These are phyloP conservation scores for Fragilaria radians DNA, from an alignment of 108 stramenopile genomes.

Conservation along the genomic window DNA sequence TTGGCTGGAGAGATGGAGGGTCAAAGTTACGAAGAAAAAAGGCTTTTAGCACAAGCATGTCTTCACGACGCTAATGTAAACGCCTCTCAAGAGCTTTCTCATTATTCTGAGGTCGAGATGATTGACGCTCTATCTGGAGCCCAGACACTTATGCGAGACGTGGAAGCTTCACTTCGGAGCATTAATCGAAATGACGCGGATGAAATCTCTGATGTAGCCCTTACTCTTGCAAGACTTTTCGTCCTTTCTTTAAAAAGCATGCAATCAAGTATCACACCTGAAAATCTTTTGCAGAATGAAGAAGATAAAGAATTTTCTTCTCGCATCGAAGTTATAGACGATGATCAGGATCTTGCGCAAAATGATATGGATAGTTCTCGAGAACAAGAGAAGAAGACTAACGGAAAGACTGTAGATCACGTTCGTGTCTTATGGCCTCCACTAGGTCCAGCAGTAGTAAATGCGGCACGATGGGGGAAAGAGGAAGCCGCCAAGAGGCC, in stretches of 20 bases:
- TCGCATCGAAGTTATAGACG: slow-evolving; percentile 38
- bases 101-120: slow-evolving; percentile 31
- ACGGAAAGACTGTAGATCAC: slow-evolving; percentile 20
- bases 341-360: slow-evolving; percentile 34
- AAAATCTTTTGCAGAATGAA: slow-evolving; percentile 2
- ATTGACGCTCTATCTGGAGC: slow-evolving; percentile 41
- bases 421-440: slow-evolving; percentile 77
- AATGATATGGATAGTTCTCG: slow-evolving; percentile 11
- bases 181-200: slow-evolving; percentile 63
- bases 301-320: slow-evolving; percentile 1
- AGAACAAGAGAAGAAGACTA: slow-evolving; percentile 17
- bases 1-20: slow-evolving; percentile 48
- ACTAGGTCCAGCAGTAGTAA: slow-evolving; percentile 48
- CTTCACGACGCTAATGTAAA: slow-evolving; percentile 24
- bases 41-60: slow-evolving; percentile 34
- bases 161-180: slow-evolving; percentile 53
- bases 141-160: slow-evolving; percentile 50
- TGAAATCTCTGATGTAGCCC: slow-evolving; percentile 77
- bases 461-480: slow-evolving; percentile 39
- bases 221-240: slow-evolving; percentile 63
- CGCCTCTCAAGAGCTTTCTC: neutral
- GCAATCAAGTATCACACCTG: slow-evolving; percentile 44
- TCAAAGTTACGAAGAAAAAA: slow-evolving; percentile 31
- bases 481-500: slow-evolving; percentile 45
- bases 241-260: slow-evolving; percentile 50